phyloP scores from a whole-genome alignment of 2,329 filamentous ascomycete species.

The Gaeumannomyces tritici region DNA sequence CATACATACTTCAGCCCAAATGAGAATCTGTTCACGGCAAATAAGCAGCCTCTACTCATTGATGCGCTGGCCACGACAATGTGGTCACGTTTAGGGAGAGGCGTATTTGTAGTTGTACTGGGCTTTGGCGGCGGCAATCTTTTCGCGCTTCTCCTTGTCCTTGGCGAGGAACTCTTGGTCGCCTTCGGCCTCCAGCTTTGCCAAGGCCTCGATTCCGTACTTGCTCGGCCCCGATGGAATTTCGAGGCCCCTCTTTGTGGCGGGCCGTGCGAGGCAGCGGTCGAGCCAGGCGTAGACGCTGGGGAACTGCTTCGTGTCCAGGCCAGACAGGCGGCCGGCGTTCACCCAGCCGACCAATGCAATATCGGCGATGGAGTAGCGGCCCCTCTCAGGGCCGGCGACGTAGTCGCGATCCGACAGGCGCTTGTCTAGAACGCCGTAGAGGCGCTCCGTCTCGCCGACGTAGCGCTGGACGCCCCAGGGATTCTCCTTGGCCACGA shows the following conservation, averaged over 20 bases:
- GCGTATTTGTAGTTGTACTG: conserved; percentile 37
- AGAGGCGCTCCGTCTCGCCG: conserved; percentile 15
- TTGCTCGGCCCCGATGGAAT: conserved; percentile 38
- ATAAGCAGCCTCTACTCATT: not conserved
- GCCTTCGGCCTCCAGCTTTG: conserved; percentile 27
- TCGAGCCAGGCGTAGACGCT: conserved; percentile 65
- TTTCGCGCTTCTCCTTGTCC: conserved; percentile 24
- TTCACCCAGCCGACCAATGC: conserved; percentile 12
- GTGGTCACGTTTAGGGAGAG: conserved; percentile 22
- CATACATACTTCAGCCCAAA: not conserved
- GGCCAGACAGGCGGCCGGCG: not conserved
- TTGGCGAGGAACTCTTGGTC: conserved; percentile 37
- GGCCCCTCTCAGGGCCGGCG: conserved; percentile 23
- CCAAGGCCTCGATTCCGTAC: conserved; percentile 28
- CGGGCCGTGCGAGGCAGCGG: conserved; percentile 55
- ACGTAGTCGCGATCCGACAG: conserved; percentile 2
- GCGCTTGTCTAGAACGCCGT: conserved; percentile 14
- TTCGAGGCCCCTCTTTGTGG: conserved; percentile 50
- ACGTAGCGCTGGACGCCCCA: conserved; percentile 14
- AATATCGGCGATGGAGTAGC: conserved; percentile 14
- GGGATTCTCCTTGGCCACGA: conserved; percentile 12
- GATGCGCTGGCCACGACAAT: not conserved
- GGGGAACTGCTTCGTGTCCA: conserved; percentile 58
- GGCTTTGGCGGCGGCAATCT: conserved; percentile 31
- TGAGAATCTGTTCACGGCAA: not conserved